Base-by-base conservation (phyloP, 495 filamentous ascomycete genomes). In the Aspergillus funiculosus region DNA sequence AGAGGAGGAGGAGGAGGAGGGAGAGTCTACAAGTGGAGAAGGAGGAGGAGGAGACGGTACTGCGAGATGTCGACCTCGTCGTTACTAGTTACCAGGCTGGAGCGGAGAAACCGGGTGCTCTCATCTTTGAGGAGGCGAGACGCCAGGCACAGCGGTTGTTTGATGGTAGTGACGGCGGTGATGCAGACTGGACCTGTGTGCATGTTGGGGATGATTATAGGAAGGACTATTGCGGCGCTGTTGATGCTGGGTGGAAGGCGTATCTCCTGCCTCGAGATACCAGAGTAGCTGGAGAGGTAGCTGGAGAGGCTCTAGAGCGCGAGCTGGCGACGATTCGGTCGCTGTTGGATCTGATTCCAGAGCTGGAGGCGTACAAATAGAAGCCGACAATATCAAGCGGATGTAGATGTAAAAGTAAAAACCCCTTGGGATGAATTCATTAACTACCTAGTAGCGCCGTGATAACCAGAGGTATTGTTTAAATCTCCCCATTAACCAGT, bases 51-150 rank as follows among this genome's bases (percentile, higher is more conserved):
- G 24, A 5, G 38, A 17, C 10, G 11, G 15, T 3, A 11, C 5
- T 18, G 9, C 13, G 45, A 10, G 79, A 87, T 54, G 52, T 91
- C 17, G 76, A 84, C 49, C 78, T 90, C 43, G 67, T 83, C 1
- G 74, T 79, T 18, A 74, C 86, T 31, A 87, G 83, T 44, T 90
- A 89, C 52, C 85, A 89, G 50, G 79, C 81, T 11, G 87, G 83
- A 0, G 62, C 59, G 20, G 76, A 78, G 53, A 92, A 92, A 61
- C 87, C 87, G 1, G 64, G 77, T 52, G 54, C 44, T 5, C 17
- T 62, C 11, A 85, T 90, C 24, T 92, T 85, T 48, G 64, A 79
- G 21, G 75, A 80, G 9, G 84, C 82, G 1, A 68, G 64, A 46
- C 55, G 62, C 1, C 61, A 72, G 50, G 71, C 74, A 21, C 38